Evolutionary conservation across 805 yeast genomes (phyloP).

Genomic region (Cyberlindnera nakhonratchasimensis): DNA sequence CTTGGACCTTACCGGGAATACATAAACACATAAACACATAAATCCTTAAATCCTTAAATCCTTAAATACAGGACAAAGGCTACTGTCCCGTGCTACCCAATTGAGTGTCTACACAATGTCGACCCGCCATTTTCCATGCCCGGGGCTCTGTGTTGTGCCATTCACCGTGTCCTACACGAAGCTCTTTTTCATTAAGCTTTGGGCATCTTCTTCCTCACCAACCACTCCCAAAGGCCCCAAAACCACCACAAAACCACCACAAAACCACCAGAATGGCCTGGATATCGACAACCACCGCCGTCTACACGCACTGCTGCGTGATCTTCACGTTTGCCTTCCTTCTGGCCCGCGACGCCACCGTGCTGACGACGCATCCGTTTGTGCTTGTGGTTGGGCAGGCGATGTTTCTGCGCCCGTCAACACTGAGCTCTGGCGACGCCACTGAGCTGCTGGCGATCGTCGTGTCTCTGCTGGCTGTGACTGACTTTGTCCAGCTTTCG

Average conservation of each 20-base stretch:
- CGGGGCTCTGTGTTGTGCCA: not conserved
- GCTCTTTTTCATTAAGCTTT: not conserved
- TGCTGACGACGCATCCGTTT: constrained; percentile 42
- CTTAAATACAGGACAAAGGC: too few species aligned
- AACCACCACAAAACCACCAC: not conserved
- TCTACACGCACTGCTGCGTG: constrained; percentile 45
- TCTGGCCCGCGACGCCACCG: constrained; percentile 45
- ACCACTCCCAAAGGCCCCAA: not conserved
- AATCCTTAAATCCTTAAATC: too few species aligned
- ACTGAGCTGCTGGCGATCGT: constrained; percentile 34
- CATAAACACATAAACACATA: too few species aligned
- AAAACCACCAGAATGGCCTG: constrained; percentile 40
- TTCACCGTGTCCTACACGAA: not conserved
- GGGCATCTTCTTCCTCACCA: not conserved
- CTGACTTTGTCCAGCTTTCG: constrained; percentile 58
- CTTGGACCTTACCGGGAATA: too few species aligned
- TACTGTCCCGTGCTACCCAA: too few species aligned
- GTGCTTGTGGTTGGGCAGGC: constrained; percentile 55
- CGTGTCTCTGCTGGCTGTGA: constrained; percentile 40
- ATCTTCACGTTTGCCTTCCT: constrained; percentile 43
- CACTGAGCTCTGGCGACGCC: not conserved
- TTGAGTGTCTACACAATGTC: too few species aligned
- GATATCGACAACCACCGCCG: constrained; percentile 46
- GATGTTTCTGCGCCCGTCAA: constrained; percentile 28
- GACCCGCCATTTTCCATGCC: too few species aligned